phyloP scores from a whole-genome alignment of 257 asterid species.

The Prunella vulgaris region DNA sequence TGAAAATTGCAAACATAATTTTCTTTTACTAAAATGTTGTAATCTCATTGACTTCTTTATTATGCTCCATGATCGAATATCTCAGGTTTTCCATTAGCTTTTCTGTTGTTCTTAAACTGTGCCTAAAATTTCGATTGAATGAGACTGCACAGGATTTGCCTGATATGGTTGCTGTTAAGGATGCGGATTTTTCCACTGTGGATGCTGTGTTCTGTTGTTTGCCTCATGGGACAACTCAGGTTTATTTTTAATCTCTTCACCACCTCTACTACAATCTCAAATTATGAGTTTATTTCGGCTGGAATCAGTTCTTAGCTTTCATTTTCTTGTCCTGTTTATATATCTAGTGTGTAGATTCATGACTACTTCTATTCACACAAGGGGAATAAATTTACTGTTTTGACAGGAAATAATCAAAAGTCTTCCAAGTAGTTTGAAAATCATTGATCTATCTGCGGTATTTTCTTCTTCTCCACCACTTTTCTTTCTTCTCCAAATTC shows the following conservation, averaged over 20 bases:
- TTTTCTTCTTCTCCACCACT: slow-evolving; percentile 4
- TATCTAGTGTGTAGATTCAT: background rate
- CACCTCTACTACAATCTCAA: no score
- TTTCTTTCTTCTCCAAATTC: background rate
- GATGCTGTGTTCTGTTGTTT: slow-evolving; percentile 97
- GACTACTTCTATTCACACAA: background rate
- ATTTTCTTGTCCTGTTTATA: background rate
- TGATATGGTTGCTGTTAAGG: slow-evolving; percentile 75
- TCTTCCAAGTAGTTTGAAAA: slow-evolving; percentile 68
- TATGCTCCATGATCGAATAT: background rate
- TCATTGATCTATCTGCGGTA: slow-evolving; percentile 98
- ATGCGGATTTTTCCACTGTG: slow-evolving; percentile 75
- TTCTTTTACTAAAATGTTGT: background rate
- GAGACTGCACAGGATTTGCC: slow-evolving; percentile 95
- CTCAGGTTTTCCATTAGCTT: background rate
- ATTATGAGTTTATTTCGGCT: background rate
- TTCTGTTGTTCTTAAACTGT: background rate
- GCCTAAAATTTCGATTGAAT: no score
- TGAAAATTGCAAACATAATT: background rate
- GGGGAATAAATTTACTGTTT: background rate
- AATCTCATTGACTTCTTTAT: background rate
- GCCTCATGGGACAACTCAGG: slow-evolving; percentile 99
- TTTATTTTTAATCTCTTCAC: slow-evolving; percentile 21
- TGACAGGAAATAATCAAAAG: slow-evolving; percentile 84
- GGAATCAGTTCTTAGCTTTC: background rate